Evolutionary conservation across 129 eudicot genomes (phyloP).

Genomic region (Heracleum sosnowskyi): DNA sequence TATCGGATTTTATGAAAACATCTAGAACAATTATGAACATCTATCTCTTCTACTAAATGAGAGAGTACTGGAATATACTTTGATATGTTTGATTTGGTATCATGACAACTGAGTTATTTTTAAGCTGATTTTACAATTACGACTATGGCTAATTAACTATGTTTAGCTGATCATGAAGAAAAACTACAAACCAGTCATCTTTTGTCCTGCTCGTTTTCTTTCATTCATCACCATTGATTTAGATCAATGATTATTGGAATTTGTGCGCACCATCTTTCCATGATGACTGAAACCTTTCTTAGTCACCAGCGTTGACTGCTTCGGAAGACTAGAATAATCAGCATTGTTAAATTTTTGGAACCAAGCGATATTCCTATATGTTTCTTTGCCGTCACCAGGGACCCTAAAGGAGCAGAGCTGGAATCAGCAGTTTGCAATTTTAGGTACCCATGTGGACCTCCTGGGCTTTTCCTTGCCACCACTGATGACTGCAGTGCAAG

Average conservation of each 20-base stretch:
- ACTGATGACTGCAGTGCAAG: conserved; percentile 14
- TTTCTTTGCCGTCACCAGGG: conserved; percentile 6
- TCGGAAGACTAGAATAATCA: conserved; percentile 14
- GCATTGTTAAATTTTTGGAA: not conserved
- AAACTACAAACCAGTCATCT: conserved; percentile 9
- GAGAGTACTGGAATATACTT: not conserved
- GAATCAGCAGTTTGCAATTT: conserved; percentile 32
- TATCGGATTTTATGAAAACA: not conserved
- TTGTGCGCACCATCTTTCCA: conserved; percentile 28
- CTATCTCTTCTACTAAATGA: not conserved
- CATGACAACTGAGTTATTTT: not conserved
- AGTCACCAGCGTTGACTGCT: conserved; percentile 7
- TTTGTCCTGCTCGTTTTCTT: conserved; percentile 25
- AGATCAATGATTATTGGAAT: conserved; percentile 25
- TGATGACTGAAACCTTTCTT: conserved; percentile 29
- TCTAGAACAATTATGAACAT: not conserved
- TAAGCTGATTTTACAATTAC: not conserved
- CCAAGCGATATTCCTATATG: not conserved
- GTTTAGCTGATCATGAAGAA: not conserved
- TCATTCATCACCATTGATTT: conserved; percentile 21
- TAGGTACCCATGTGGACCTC: conserved; percentile 23
- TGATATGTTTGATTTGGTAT: not conserved
- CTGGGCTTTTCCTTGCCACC: conserved; percentile 14
- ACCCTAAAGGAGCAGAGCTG: not conserved
- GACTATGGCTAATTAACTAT: not conserved